Evolutionary conservation across 2,329 filamentous ascomycete genomes (phyloP), one percentile per base, ranked within the genome.

Genomic region (Coleophoma crateriformis): DNA sequence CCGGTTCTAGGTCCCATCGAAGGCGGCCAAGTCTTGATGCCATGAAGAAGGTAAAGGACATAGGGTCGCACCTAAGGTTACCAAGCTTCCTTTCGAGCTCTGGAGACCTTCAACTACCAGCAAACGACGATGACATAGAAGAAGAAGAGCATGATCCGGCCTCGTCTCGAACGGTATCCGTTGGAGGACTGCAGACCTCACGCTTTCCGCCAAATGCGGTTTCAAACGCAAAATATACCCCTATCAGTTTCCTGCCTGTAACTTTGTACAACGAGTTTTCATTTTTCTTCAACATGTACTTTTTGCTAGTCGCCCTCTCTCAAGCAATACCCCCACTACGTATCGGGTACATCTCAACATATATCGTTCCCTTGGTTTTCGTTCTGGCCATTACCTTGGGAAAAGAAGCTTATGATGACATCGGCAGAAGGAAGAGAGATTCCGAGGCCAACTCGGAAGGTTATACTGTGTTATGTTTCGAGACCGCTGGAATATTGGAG

Each of bases 221-320:
- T 45, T 97, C 92, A 34, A 97, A 99, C 66, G 92, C 94, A 49
- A 99, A 97, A 76, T 99, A 99, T 68, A 97, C 92, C 32, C 84
- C 91, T 1, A 86, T 91, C 74, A 96, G 88, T 47, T 99, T 99
- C 68, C 78, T 99, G 13, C 95, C 95, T 2, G 78, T 92, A 47
- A 99, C 94, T 0, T 75, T 99, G 19, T 99, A 96, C 71, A 97
- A 97, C 71, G 94, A 99, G 66, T 99, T 99, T 67, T 96, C 92
- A 52, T 99, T 97, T 74, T 99, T 99, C 72, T 96, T 99, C 77
- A 99, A 99, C 77, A 89, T 97, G 76, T 99, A 99, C 67, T 99
- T 99, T 67, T 76, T 99, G 49, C 82, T 97, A 22, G 94, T 99
- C 45, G 95, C 94, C 7, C 71, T 97, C 45, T 97, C 92, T 35